phyloP scores from a whole-genome alignment of 768 basidiomycete species.

The Exidia glandulosa region DNA sequence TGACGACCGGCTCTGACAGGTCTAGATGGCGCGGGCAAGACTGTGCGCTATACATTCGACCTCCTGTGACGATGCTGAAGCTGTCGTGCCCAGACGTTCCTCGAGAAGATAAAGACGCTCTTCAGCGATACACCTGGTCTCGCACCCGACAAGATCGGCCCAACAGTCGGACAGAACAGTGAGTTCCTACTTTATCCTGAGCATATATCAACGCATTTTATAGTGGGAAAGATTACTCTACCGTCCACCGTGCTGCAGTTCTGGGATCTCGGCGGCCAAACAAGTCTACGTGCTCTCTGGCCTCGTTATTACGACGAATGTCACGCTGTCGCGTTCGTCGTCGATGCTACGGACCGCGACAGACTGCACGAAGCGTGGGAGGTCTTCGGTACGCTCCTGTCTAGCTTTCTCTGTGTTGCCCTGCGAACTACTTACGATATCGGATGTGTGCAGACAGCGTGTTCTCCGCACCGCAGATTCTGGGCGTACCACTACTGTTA shows the following conservation, averaged over 20 bases:
- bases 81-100: constrained; percentile 53
- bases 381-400: constrained; percentile 68
- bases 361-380: constrained; percentile 92
- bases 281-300: constrained; percentile 92
- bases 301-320: constrained; percentile 91
- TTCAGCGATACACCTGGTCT: constrained; percentile 82
- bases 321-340: constrained; percentile 91
- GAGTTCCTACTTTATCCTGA: constrained; percentile 25
- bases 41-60: constrained; percentile 32
- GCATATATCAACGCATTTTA: no score
- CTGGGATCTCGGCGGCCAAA: constrained; percentile 94
- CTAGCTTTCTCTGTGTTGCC: neutral
- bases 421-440: constrained; percentile 6
- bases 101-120: constrained; percentile 89
- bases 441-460: constrained; percentile 54
- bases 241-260: constrained; percentile 92
- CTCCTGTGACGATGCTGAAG: neutral
- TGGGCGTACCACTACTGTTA: constrained; percentile 81
- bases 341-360: constrained; percentile 87
- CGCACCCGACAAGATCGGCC: constrained; percentile 86
- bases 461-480: constrained; percentile 78
- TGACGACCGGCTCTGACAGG: constrained; percentile 2
- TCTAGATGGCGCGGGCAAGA: constrained; percentile 87
- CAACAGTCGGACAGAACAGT: constrained; percentile 98
- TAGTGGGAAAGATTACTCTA: constrained; percentile 87